Base-by-base conservation (phyloP, 2,329 filamentous ascomycete species). In the Decorospora gaudefroyi region DNA sequence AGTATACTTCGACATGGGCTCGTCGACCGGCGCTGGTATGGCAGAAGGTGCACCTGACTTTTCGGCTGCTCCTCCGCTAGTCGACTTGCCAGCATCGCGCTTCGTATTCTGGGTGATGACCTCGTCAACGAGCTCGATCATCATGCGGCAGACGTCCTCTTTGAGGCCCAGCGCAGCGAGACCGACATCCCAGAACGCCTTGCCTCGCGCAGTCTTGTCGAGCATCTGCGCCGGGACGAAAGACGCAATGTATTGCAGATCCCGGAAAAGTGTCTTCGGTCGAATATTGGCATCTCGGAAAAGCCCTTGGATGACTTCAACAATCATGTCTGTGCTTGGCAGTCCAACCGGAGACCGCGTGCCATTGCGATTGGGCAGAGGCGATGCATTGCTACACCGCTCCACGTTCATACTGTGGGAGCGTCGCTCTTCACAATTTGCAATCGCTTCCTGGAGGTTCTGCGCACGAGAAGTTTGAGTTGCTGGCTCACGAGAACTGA, bases 171-270 rank as follows among this genome's bases (percentile, higher is more conserved):
- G 77, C 2, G 92, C 90, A 0, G 93, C 92, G 4, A 96, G 79
- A 0, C 88, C 90, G 17, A 90, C 87, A 60, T 96, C 89, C 81
- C 90, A 88, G 67, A 97, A 97, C 0, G 91, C 89, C 57, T 90
- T 93, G 26, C 82, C 78, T 37, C 76, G 75, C 11, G 80, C 77
- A 3, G 76, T 79, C 57, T 79, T 78, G 67, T 82, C 81, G 9
- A 85, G 70, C 29, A 78, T 77, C 8, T 78, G 73, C 4, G 76
- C 73, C 1, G 82, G 79, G 3, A 84, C 75, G 49, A 85, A 82
- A 0, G 82, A 78, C 3, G 82, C 80, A 47, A 85, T 83, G 69
- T 74, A 76, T 51, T 78, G 76, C 13, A 78, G 51, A 47, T 78
- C 76, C 29, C 75, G 64, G 60, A 77, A 78, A 4, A 78, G 70